Conservation (phyloP, 2,329 filamentous ascomycete species). For the Colletotrichum endophyticum region DNA sequence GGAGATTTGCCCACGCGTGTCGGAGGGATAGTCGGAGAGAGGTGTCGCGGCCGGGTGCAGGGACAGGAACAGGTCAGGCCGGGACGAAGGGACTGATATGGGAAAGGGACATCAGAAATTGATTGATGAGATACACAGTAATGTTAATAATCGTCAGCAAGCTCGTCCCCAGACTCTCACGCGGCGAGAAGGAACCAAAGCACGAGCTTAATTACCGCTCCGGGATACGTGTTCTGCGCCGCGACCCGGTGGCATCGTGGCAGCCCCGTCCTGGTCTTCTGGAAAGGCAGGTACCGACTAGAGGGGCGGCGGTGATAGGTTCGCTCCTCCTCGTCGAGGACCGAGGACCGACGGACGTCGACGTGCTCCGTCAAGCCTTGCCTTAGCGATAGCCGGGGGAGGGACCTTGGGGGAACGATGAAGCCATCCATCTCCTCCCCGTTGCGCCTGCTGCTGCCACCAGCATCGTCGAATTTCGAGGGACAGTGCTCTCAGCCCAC, state of each 20-base stretch:
- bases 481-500: not conserved
- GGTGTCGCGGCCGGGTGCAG: not conserved
- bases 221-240: not conserved
- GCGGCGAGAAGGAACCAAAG: not conserved
- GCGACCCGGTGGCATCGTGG: not conserved
- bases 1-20: not conserved
- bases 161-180: not conserved
- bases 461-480: not conserved
- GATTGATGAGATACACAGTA: not conserved
- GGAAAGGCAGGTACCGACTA: not conserved
- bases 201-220: slow-evolving; percentile 3
- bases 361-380: not conserved
- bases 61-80: not conserved
- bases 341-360: not conserved
- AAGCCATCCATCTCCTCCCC: not conserved
- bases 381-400: not conserved
- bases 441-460: not conserved
- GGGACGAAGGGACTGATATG: not conserved
- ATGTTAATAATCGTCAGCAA: not conserved
- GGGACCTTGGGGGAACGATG: not conserved
- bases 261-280: not conserved
- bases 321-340: not conserved
- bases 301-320: not conserved
- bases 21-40: not conserved
- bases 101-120: not conserved